Base-by-base conservation (phyloP, 805 yeast species). In the Candida orba region DNA sequence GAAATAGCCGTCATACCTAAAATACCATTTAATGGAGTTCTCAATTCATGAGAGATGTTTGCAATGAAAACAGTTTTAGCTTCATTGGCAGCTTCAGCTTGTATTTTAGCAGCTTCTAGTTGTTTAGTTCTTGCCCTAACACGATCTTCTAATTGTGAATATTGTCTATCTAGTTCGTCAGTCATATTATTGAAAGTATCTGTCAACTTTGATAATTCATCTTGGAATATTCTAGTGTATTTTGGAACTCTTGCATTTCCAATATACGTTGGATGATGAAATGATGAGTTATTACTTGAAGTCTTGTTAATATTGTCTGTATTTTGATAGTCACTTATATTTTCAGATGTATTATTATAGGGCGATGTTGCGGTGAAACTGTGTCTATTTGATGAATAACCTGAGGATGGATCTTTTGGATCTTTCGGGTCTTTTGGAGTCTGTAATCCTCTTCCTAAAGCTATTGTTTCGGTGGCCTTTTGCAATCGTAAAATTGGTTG, bases 1-100 rank as follows among this genome's bases (percentile, higher is more conserved):
- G 96, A 90, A 44, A 91, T 84, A 3, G 95, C 84, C 0, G 97
- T 86, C 90, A 91, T 86, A 50, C 98, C 98, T 43, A 93, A 67
- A 35, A 93, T 93, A 59, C 99, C 99, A 62, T 93, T 93, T 49
- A 93, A 69, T 2, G 99, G 99, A 0, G 98, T 93, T 53, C 98
- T 76, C 57, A 93, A 71, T 66, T 93, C 99, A 62, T 88, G 96
- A 0, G 96, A 86, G 15, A 88, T 89, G 52, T 90, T 86, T 2
- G 96, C 96, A 55, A 88, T 82, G 59, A 88, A 88, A 7, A 87
- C 89, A 7, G 98, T 90, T 58, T 93, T 93, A 3, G 98, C 96
- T 53, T 93, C 97, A 62, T 91, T 91, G 1, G 99, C 99, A 25
- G 84, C 79, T 64, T 91, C 97, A 0, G 96, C 97, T 58, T 83